A percentile compares a stretch with the other conserved stretches of the same genome.
phyloP scores from a whole-genome alignment of 2,329 filamentous ascomycete genomes.

The Domatiomyces globalis region DNA sequence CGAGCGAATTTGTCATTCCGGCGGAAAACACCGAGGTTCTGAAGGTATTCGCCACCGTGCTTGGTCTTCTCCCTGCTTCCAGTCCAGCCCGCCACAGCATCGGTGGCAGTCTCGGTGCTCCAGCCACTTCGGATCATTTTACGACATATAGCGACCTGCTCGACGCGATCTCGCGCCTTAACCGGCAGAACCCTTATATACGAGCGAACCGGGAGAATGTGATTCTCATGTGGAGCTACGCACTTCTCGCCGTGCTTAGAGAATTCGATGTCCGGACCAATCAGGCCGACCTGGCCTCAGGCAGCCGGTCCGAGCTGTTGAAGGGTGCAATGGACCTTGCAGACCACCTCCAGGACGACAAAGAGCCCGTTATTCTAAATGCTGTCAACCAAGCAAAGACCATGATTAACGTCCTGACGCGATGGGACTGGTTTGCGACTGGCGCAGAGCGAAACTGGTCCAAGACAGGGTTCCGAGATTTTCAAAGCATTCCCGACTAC shows the following conservation, averaged over 20 bases:
- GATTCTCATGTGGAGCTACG: not conserved
- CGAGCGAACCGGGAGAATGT: not conserved
- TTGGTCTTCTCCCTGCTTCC: conserved; percentile 1
- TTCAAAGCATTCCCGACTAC: not conserved
- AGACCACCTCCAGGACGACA: not conserved
- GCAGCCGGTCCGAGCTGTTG: not conserved
- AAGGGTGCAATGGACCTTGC: not conserved
- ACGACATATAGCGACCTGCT: not conserved
- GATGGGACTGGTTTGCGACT: not conserved
- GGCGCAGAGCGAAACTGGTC: not conserved
- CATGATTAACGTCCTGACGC: not conserved
- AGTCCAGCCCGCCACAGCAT: not conserved
- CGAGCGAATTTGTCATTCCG: not conserved
- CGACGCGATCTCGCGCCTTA: not conserved
- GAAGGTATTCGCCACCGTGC: not conserved
- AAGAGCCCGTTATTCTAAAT: not conserved
- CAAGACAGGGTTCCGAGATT: not conserved
- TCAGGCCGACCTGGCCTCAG: not conserved
- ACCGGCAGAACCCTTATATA: not conserved
- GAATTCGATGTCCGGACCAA: not conserved
- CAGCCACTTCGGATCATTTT: not conserved
- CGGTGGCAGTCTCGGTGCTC: not conserved
- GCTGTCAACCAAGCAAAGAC: not conserved
- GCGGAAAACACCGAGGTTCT: not conserved
- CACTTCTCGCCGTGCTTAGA: not conserved